Percentiles rank a stretch among this genome's conserved stretches.
Evolutionary conservation across 1,284 basidiomycete species (phyloP).

Genomic region (Microbotryum intermedium): DNA sequence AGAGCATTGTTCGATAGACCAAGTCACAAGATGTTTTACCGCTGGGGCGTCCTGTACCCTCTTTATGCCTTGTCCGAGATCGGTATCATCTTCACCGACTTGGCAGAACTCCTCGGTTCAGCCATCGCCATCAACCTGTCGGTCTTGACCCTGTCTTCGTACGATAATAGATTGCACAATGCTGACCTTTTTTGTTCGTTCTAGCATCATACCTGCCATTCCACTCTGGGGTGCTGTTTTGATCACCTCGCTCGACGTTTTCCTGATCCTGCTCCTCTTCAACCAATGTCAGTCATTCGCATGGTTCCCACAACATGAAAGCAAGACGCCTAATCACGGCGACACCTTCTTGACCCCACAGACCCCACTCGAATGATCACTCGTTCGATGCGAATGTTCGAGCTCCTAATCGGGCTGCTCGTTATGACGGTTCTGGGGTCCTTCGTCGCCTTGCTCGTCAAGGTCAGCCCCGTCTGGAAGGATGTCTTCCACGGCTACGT

Average conservation of each 20-base stretch:
- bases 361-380: conserved; percentile 31
- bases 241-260: conserved; percentile 71
- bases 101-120: conserved; percentile 61
- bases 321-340: neutral
- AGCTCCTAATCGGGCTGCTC: conserved; percentile 57
- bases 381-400: conserved; percentile 46
- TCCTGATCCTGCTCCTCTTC: conserved; percentile 53
- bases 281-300: conserved; percentile 32
- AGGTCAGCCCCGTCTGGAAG: conserved; percentile 65
- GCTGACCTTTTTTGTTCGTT: neutral
- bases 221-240: conserved; percentile 74
- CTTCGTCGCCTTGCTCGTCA: conserved; percentile 70
- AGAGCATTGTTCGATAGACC: conserved; percentile 59
- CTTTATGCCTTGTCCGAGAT: conserved; percentile 56
- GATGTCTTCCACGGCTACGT: conserved; percentile 75
- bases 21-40: conserved; percentile 50
- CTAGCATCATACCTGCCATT: conserved; percentile 61
- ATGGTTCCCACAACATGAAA: too few relatives aligned
- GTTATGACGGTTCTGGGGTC: conserved; percentile 71
- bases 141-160: conserved; percentile 14
- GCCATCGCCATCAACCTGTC: conserved; percentile 66
- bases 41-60: conserved; percentile 51
- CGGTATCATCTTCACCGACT: conserved; percentile 71
- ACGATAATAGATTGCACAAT: neutral
- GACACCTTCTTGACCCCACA: neutral